phyloP scores from a whole-genome alignment of 306 rosid species.

The Prunus armeniaca region DNA sequence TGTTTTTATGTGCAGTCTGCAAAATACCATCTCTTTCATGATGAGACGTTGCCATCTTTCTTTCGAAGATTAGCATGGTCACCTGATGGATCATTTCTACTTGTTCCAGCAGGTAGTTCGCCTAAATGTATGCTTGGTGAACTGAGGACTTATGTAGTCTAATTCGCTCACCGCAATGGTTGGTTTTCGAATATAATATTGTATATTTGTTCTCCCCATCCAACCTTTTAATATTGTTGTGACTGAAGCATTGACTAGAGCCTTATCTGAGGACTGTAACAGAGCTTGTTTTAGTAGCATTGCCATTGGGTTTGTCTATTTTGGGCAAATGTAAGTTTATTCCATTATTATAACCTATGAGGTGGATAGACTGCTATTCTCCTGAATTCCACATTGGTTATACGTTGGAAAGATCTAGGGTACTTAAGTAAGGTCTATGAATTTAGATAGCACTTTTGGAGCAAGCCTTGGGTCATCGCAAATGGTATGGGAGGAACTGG shows the following conservation, averaged over 20 bases:
- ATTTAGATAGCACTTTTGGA: neutral
- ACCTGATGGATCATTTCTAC: conserved; percentile 90
- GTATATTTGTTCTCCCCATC: neutral
- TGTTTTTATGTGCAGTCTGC: conserved; percentile 49
- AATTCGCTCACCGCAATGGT: neutral
- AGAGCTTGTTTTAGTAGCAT: neutral
- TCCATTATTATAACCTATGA: neutral
- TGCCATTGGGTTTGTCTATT: neutral
- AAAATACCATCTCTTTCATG: conserved; percentile 79
- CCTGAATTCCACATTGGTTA: neutral
- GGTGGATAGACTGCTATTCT: neutral
- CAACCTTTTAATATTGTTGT: neutral
- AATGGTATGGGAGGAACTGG: neutral
- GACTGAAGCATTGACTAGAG: neutral
- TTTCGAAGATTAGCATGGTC: conserved; percentile 96
- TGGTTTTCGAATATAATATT: neutral
- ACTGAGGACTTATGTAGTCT: conserved; percentile 10
- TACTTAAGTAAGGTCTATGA: neutral
- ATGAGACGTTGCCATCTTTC: conserved; percentile 90
- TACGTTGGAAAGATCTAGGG: neutral
- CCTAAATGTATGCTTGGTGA: conserved; percentile 12
- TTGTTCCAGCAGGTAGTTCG: conserved; percentile 86
- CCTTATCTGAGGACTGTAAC: neutral
- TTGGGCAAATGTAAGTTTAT: neutral
- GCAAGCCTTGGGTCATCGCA: neutral